phyloP scores from a whole-genome alignment of 352 stramenopile species.

The Pythium rishiriense region DNA sequence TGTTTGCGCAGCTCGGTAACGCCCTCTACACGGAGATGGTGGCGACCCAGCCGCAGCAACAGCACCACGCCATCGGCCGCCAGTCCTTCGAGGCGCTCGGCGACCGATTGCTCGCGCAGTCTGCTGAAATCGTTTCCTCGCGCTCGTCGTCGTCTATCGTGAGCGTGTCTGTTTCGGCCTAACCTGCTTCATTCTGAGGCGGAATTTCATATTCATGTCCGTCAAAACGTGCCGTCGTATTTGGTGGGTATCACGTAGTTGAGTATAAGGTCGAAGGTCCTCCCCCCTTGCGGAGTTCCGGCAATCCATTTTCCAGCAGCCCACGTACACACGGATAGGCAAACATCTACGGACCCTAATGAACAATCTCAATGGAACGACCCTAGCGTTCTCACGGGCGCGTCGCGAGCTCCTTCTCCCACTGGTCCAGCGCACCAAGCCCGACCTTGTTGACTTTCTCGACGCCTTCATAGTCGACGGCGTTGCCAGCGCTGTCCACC shows the following conservation, averaged over 20 bases:
- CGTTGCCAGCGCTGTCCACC: slow-evolving; percentile 22
- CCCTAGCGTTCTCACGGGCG: neutral
- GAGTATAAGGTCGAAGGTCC: neutral
- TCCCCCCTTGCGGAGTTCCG: neutral
- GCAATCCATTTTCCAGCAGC: neutral
- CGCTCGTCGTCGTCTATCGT: slow-evolving; percentile 22
- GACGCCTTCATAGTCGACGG: slow-evolving; percentile 33
- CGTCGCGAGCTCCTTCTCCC: slow-evolving; percentile 3
- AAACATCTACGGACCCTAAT: neutral
- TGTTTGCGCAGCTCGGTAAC: slow-evolving; percentile 71
- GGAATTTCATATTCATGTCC: neutral
- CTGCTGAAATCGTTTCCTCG: slow-evolving; percentile 14
- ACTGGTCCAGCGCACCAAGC: slow-evolving; percentile 5
- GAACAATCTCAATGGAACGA: neutral
- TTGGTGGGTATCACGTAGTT: neutral
- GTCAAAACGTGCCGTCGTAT: neutral
- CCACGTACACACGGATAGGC: neutral
- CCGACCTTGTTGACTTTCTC: slow-evolving; percentile 29
- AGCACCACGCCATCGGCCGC: slow-evolving; percentile 33
- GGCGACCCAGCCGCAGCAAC: slow-evolving; percentile 24
- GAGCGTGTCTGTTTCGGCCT: slow-evolving; percentile 39
- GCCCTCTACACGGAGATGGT: slow-evolving; percentile 73
- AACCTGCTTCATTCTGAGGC: neutral
- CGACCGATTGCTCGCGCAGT: slow-evolving; percentile 53
- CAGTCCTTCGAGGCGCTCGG: slow-evolving; percentile 55